Evolutionary conservation across 2,329 filamentous ascomycete species (phyloP), one percentile per base, ranked within the genome.

Genomic region (Grosmannia huntii): DNA sequence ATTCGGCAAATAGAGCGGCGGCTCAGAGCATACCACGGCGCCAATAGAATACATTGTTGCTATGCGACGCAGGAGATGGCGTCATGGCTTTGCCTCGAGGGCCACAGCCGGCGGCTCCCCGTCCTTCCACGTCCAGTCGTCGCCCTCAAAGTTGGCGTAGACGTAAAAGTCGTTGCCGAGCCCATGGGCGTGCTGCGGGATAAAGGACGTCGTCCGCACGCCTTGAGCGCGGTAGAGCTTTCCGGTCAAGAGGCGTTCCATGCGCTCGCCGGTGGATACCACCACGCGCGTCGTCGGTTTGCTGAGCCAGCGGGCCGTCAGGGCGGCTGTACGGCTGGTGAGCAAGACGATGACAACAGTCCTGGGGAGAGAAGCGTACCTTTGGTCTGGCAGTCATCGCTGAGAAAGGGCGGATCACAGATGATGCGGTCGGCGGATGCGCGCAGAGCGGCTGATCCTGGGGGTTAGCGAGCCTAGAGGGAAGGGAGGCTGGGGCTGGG

Each of bases 91-190:
- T 53, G 31, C 10, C 48, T 48, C 21, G n/a, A n/a, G 6, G 12
- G 27, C 52, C 23, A 27, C 49, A 5, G 31, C 50, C 50, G 16
- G 2, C 50, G n/a, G 28, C 27, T 14, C 21, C 31, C 23, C 14
- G 27, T 27, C 38, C 12, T 48, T 23, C 27, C 54, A 80, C 50
- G 67, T 71, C 77, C 80, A 82, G 5, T 68, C 69, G 7, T 72
- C 72, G 64, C 83, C 81, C 68, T 89, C 84, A 66, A 89, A 91
- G 66, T 89, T 91, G 27, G 88, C 82, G 66, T 89, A 92, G 69
- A 86, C 90, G 66, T 81, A 79, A 68, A 90, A 94, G 70, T 90
- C 86, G 66, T 94, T 94, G 69, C 86, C 88, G 60, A 94, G 71
- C 0, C 86, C 86, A 61, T 82, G 81, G n/a, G 80, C 77, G 66